Evolutionary conservation across 75 land plant genomes (phyloP).

Genomic region (Pseudotsuga menziesii): DNA sequence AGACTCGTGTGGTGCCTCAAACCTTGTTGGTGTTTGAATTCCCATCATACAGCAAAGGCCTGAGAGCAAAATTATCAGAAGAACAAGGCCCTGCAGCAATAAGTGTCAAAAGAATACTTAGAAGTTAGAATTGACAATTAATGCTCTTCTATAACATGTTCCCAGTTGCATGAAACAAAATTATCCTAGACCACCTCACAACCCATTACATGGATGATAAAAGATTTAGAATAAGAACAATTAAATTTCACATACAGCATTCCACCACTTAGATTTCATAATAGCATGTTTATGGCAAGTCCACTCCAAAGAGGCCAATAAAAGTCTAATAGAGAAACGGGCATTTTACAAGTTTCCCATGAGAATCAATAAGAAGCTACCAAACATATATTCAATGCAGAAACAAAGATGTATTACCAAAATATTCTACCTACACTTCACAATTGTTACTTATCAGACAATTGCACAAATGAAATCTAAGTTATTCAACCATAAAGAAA

Average conservation of each 20-base stretch:
- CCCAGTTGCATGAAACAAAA: background rate
- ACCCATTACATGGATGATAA: background rate
- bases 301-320: background rate
- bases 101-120: background rate
- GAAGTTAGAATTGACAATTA: background rate
- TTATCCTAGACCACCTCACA: background rate
- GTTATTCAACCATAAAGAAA: too few relatives aligned
- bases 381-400: background rate
- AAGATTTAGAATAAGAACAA: background rate
- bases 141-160: background rate
- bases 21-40: constrained; percentile 82
- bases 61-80: constrained; percentile 79
- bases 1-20: constrained; percentile 80
- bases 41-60: constrained; percentile 95
- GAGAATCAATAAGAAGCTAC: too few relatives aligned
- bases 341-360: background rate
- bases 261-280: background rate
- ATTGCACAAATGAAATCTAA: too few relatives aligned
- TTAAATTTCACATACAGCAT: background rate
- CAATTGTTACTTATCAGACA: background rate
- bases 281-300: background rate
- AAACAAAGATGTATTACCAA: background rate
- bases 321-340: background rate
- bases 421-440: background rate
- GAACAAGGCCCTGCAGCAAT: constrained; percentile 63